A percentile compares a stretch with the other conserved stretches of the same genome.
phyloP scores from a whole-genome alignment of 768 basidiomycete species.

The Tylopilus intermedius region DNA sequence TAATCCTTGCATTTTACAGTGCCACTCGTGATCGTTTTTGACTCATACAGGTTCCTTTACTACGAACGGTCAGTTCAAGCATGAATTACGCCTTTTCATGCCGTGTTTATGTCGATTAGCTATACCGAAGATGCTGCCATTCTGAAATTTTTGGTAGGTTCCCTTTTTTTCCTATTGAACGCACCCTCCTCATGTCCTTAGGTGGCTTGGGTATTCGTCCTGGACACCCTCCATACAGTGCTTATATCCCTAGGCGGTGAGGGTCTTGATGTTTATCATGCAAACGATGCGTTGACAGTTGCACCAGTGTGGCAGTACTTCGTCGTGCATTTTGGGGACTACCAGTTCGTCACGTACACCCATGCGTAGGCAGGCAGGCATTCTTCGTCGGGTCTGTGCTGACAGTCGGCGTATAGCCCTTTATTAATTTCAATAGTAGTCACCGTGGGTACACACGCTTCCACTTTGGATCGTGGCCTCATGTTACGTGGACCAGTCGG shows the following conservation, averaged over 20 bases:
- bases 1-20: not conserved
- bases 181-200: not conserved
- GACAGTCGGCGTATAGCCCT: constrained; percentile 12
- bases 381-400: constrained; percentile 6
- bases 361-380: constrained; percentile 18
- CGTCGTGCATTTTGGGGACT: constrained; percentile 21
- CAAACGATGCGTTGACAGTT: constrained; percentile 1
- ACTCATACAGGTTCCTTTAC: constrained; percentile 20
- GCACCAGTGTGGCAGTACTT: constrained; percentile 21
- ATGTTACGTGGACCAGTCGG: constrained; percentile 13
- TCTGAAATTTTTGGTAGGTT: constrained; percentile 16
- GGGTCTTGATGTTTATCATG: not conserved
- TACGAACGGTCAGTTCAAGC: constrained; percentile 20
- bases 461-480: constrained; percentile 10
- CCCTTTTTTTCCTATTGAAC: not conserved
- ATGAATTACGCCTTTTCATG: not conserved
- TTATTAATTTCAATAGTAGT: constrained; percentile 18
- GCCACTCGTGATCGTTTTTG: not conserved
- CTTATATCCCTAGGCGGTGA: constrained; percentile 20
- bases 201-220: constrained; percentile 21
- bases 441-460: constrained; percentile 13
- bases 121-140: constrained; percentile 9
- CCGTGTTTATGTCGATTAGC: constrained; percentile 9
- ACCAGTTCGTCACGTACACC: constrained; percentile 5
- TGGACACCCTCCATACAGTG: constrained; percentile 16